Evolutionary conservation across 495 filamentous ascomycete genomes (phyloP).

Genomic region (Aspergillus kassunensis): DNA sequence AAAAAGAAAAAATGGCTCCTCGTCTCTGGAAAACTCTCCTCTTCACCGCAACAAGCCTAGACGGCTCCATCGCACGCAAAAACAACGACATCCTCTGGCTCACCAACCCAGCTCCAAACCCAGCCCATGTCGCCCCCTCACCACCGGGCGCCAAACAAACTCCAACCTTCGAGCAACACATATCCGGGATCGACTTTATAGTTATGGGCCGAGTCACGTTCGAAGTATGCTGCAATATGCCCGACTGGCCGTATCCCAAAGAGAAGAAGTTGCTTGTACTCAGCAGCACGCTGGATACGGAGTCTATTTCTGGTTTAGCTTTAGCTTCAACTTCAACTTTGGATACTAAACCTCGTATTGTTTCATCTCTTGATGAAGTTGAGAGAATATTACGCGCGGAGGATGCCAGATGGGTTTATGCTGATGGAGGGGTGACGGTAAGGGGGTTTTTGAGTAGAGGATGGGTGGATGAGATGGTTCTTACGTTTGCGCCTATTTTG

Average conservation of each 20-base stretch:
- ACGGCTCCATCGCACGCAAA: conserved; percentile 10
- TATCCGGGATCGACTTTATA: conserved; percentile 9
- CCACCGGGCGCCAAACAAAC: neutral
- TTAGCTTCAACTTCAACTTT: too few species aligned
- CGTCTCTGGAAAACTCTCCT: conserved; percentile 6
- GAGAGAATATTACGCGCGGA: neutral
- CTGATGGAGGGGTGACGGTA: conserved; percentile 10
- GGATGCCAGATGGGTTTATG: conserved; percentile 4
- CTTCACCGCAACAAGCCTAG: conserved; percentile 13
- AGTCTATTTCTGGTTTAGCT: neutral
- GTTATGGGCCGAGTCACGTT: conserved; percentile 14
- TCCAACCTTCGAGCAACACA: conserved; percentile 5
- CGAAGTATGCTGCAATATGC: neutral
- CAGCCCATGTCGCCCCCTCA: neutral
- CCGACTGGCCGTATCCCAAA: conserved; percentile 11
- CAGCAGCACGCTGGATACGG: neutral
- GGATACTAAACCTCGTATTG: neutral
- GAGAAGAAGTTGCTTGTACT: conserved; percentile 3
- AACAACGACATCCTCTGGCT: conserved; percentile 12
- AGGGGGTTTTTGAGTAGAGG: conserved; percentile 10
- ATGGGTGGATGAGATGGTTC: conserved; percentile 14
- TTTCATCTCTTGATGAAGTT: neutral
- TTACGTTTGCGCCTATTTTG: conserved; percentile 7
- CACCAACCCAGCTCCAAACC: neutral
- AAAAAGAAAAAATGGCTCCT: neutral